Conservation (phyloP, 345 rosid species). For the Eucalyptus victrix region DNA sequence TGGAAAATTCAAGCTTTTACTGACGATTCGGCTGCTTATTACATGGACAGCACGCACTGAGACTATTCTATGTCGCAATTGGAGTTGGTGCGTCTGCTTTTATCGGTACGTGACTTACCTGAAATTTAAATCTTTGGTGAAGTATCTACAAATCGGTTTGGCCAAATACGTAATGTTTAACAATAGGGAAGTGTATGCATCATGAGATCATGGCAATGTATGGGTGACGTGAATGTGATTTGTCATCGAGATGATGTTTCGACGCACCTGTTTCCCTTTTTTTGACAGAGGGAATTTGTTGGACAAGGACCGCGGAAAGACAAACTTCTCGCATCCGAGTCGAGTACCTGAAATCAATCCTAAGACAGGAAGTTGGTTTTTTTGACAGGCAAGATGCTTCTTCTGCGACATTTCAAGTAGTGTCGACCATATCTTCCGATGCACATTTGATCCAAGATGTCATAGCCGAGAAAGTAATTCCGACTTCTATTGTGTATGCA, state of each 20-base stretch:
- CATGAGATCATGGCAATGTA: background rate
- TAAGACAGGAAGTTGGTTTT: constrained; percentile 40
- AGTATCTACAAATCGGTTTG: background rate
- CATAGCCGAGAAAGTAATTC: constrained; percentile 31
- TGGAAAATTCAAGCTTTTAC: background rate
- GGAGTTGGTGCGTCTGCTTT: constrained; percentile 31
- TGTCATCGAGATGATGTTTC: background rate
- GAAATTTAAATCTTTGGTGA: background rate
- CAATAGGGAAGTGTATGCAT: background rate
- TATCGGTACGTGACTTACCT: background rate
- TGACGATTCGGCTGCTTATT: background rate
- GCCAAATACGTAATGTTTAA: background rate
- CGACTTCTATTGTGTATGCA: background rate
- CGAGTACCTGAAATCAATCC: constrained; percentile 29
- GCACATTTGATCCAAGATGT: constrained; percentile 32
- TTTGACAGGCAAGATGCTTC: constrained; percentile 28
- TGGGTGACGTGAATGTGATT: background rate
- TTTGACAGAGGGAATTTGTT: constrained; percentile 37
- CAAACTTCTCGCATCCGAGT: constrained; percentile 33
- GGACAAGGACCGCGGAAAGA: constrained; percentile 50
- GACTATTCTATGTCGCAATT: constrained; percentile 20
- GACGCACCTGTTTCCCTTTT: background rate
- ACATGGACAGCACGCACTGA: constrained; percentile 20
- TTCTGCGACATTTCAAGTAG: constrained; percentile 20
- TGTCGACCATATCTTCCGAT: constrained; percentile 31